Percentiles rank a stretch among this genome's conserved stretches.
Conservation (phyloP, 768 basidiomycete species). For the Gymnopilus junonius region DNA sequence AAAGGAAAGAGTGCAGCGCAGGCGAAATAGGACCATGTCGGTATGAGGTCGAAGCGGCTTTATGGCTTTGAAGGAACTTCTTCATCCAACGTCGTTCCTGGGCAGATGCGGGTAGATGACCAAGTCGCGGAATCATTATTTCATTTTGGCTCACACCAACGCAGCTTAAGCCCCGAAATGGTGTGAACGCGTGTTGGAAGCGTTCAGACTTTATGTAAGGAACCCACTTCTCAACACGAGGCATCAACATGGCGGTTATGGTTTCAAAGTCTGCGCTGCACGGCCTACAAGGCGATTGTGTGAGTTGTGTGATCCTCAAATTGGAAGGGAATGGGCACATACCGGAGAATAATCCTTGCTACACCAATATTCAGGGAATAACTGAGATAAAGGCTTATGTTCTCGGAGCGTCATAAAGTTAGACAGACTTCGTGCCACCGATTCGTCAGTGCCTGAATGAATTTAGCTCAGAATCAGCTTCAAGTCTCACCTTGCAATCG, state of each 20-base stretch:
- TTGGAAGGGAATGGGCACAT: neutral
- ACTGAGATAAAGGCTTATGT: too few species aligned
- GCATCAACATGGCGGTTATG: neutral
- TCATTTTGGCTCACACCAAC: neutral
- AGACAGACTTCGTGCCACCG: neutral
- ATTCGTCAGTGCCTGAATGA: neutral
- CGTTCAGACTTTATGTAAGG: neutral
- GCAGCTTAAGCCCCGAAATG: slow-evolving; percentile 1
- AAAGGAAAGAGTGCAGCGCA: neutral
- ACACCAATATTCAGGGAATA: neutral
- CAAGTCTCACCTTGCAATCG: too few species aligned
- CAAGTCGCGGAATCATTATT: neutral
- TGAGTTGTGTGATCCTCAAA: neutral
- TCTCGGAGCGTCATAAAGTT: neutral
- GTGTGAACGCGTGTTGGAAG: neutral
- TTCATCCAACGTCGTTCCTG: neutral
- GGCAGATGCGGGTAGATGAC: neutral
- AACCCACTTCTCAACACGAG: neutral
- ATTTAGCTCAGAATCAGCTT: too few species aligned
- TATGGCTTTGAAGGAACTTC: neutral
- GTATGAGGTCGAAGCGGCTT: neutral
- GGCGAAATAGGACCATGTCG: neutral
- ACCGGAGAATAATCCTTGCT: neutral
- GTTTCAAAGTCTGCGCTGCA: neutral
- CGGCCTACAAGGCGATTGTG: neutral